Evolutionary conservation across 768 basidiomycete species (phyloP).

Genomic region (Termitomyces sp.): DNA sequence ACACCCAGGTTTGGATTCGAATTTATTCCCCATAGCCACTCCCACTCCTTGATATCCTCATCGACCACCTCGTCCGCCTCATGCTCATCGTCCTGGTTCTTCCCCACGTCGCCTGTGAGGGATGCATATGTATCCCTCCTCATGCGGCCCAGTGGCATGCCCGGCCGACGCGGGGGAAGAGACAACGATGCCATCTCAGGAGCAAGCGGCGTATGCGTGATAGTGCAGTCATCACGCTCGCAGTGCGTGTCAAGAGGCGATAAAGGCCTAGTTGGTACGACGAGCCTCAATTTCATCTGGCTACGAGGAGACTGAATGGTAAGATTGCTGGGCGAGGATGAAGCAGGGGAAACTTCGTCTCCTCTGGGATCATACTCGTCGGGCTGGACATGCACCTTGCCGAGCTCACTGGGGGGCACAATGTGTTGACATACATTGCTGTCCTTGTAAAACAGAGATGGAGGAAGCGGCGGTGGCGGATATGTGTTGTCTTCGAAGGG

Average conservation of each 20-base stretch:
- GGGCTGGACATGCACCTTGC: constrained; percentile 24
- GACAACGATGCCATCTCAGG: constrained; percentile 32
- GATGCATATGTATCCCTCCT: constrained; percentile 4
- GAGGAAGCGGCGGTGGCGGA: constrained; percentile 35
- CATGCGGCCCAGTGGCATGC: background rate
- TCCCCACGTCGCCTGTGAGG: background rate
- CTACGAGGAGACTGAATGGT: background rate
- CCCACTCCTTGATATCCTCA: constrained; percentile 2
- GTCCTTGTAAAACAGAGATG: constrained; percentile 3
- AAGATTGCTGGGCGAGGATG: background rate
- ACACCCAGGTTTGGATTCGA: constrained; percentile 2
- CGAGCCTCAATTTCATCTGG: constrained; percentile 5
- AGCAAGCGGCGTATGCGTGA: constrained; percentile 25
- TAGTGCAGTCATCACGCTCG: constrained; percentile 25
- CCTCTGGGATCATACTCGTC: constrained; percentile 2
- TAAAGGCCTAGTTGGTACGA: background rate
- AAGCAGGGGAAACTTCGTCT: background rate
- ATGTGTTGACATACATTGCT: constrained; percentile 37
- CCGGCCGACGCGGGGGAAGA: constrained; percentile 28
- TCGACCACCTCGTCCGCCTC: background rate
- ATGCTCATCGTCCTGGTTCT: background rate
- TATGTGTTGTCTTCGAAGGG: constrained; percentile 26
- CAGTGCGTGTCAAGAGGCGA: background rate
- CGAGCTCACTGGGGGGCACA: constrained; percentile 51
- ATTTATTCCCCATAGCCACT: constrained; percentile 4